Percentiles rank a stretch among this genome's conserved stretches.
These are phyloP conservation scores for Colletotrichum siamense DNA, from an alignment of 2,329 filamentous ascomycete genomes.

Conservation along the genomic window DNA sequence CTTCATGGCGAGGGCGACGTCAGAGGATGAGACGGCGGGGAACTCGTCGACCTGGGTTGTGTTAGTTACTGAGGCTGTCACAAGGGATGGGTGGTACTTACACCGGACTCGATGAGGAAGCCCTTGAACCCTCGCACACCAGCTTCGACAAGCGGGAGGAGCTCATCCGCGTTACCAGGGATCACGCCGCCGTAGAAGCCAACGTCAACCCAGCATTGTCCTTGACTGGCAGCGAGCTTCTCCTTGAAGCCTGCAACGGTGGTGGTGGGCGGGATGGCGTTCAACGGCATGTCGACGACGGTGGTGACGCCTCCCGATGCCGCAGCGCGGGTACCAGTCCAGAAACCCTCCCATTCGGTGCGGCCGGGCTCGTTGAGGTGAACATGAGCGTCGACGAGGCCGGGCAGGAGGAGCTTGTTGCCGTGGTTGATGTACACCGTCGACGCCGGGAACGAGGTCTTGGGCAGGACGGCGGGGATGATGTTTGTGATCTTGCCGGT, in stretches of 20 bases:
- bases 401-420: conserved; percentile 84
- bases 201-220: conserved; percentile 98
- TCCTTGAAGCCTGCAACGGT: conserved; percentile 81
- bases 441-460: conserved; percentile 73
- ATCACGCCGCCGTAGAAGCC: conserved; percentile 96
- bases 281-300: conserved; percentile 96
- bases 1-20: conserved; percentile 81
- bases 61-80: conserved; percentile 11
- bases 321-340: conserved; percentile 90
- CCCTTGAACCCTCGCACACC: conserved; percentile 97
- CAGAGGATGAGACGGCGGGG: conserved; percentile 81
- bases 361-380: conserved; percentile 96
- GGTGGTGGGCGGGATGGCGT: conserved; percentile 95
- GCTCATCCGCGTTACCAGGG: conserved; percentile 82
- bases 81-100: conserved; percentile 47
- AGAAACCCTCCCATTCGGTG: conserved; percentile 98
- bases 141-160: conserved; percentile 80
- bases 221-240: conserved; percentile 83
- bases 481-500: conserved; percentile 88
- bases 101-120: conserved; percentile 95
- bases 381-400: conserved; percentile 94
- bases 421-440: conserved; percentile 84
- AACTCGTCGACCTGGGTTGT: conserved; percentile 86
- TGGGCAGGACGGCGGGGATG: conserved; percentile 74
- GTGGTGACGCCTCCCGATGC: conserved; percentile 97